Evolutionary conservation across 768 basidiomycete genomes (phyloP).

Genomic region (Xanthoconium stramineum): DNA sequence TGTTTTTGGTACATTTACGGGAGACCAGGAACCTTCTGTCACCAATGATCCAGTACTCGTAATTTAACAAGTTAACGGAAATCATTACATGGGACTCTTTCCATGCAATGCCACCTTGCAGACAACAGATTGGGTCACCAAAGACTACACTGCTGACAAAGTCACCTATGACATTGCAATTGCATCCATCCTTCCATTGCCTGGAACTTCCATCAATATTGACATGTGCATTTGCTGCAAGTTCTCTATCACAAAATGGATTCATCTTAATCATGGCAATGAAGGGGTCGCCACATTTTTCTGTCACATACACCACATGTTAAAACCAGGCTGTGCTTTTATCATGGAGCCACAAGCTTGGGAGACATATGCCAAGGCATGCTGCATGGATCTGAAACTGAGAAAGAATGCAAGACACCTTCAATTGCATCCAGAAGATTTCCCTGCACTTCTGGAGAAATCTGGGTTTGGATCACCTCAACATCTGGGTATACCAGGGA

Average conservation of each 20-base stretch:
- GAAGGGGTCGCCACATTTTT: conserved; percentile 70
- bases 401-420: conserved; percentile 59
- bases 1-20: neutral
- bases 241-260: conserved; percentile 90
- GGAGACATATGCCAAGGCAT: conserved; percentile 80
- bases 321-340: conserved; percentile 64
- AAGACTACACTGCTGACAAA: conserved; percentile 51
- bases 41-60: neutral
- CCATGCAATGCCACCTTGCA: conserved; percentile 79
- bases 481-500: conserved; percentile 57
- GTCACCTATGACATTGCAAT: conserved; percentile 73
- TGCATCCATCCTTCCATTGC: conserved; percentile 46
- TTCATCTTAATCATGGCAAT: conserved; percentile 81
- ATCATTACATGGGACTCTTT: no score
- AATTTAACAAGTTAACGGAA: no score
- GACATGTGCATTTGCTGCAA: neutral
- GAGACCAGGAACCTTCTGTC: neutral
- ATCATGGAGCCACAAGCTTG: conserved; percentile 83
- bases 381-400: conserved; percentile 60
- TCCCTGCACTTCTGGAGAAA: conserved; percentile 47
- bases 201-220: neutral
- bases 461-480: conserved; percentile 59
- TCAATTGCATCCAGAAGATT: conserved; percentile 60
- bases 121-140: conserved; percentile 68
- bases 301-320: conserved; percentile 48